Base-by-base conservation (phyloP, 371 early-diverging fungal species). In the Apophysomyces trapeziformis region DNA sequence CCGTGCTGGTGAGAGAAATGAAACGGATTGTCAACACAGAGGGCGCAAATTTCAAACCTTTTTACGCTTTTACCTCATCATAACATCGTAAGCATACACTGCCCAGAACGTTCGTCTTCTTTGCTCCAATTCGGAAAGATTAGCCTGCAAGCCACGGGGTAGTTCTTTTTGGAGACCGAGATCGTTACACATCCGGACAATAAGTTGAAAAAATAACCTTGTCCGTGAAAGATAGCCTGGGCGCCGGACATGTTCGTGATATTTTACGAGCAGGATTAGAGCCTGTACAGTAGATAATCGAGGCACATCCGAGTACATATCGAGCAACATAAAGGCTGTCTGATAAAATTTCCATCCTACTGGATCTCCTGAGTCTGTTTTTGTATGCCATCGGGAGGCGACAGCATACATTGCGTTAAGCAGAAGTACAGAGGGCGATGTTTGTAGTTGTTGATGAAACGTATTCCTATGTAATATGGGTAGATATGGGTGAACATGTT, bases 401-500 rank as follows among this genome's bases (percentile, higher is more conserved):
- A 75, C 73, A 16, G 71, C 70, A 37, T 70, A 74, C 14, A 78
- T 73, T 8, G 78, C 78, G 64, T 78, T 70, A 3, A 74, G 39
- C 16, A 78, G 54, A 0, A 74, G 13, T 4, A 57, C 38, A 46
- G 56, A 64, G 5, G 54, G 60, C 32, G 69, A 38, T 16, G 50
- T 54, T 16, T 39, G 59, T 13, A 68, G 2, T n/a, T 68, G 64
- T 5, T 69, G 64, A 7, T 65, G 58, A 58, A 76, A 73, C 0
- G 88, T 77, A 6, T 80, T 70, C 57, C 82, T 80, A 71, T 90
- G 85, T 16, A 90, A 60, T 5, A 90, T 77, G 0, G 92, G 91
- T 38, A 91, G 76, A 50, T 85, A 81, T 1, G 89, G 87, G 73
- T 92, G 87, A 7, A 91, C 82, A 60, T 79, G 82, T 38, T 84